These are phyloP conservation scores for Henckelia pumila DNA, from an alignment of 257 asterid species.

Conservation along the genomic window DNA sequence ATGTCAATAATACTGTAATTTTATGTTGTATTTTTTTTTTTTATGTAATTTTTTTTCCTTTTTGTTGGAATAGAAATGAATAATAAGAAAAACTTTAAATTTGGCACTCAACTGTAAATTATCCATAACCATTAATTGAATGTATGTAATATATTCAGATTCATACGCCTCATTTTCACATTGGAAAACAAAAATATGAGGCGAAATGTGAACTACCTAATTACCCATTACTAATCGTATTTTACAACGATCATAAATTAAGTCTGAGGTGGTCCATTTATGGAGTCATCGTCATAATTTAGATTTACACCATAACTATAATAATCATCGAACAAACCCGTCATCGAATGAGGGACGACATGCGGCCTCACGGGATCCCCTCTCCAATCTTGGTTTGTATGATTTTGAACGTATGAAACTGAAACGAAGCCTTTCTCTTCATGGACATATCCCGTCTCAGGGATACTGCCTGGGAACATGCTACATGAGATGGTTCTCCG, in stretches of 20 bases:
- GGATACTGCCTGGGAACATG: conserved; percentile 38
- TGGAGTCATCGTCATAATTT: conserved; percentile 30
- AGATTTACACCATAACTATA: conserved; percentile 25
- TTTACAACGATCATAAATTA: conserved; percentile 15
- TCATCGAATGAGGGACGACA: conserved; percentile 10
- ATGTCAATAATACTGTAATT: too few relatives aligned
- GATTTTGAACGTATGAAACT: conserved; percentile 26
- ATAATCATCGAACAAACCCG: conserved; percentile 24
- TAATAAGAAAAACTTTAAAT: too few relatives aligned
- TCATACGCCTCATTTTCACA: too few relatives aligned
- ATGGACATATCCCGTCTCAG: conserved; percentile 43
- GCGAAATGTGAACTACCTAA: conserved; percentile 23
- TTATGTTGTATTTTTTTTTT: too few relatives aligned
- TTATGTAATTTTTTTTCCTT: too few relatives aligned
- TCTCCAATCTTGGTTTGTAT: not conserved
- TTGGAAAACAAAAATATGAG: conserved; percentile 36
- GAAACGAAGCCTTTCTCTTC: conserved; percentile 42
- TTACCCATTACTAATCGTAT: conserved; percentile 28
- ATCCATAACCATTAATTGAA: too few relatives aligned
- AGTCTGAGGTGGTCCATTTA: conserved; percentile 25
- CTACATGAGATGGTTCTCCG: conserved; percentile 47
- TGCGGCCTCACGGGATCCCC: conserved; percentile 5
- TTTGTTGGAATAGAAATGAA: too few relatives aligned
- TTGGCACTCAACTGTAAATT: too few relatives aligned
- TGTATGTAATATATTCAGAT: too few relatives aligned